Conservation (phyloP, 495 filamentous ascomycete genomes). For the Rusavskia elegans region DNA sequence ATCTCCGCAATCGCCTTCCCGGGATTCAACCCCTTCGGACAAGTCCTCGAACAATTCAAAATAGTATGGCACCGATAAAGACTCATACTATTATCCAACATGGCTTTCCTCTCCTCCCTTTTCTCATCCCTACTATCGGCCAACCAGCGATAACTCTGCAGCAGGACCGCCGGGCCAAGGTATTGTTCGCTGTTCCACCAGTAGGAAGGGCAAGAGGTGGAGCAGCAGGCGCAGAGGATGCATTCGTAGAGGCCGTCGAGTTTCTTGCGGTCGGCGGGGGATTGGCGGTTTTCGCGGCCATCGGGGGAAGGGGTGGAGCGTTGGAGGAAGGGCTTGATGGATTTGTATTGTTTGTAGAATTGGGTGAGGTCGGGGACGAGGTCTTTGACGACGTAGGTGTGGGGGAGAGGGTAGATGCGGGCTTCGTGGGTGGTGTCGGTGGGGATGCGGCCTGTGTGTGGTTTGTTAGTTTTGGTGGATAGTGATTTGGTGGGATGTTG, state of each 20-base stretch:
- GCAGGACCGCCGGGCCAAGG: constrained; percentile 85
- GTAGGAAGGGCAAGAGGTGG: constrained; percentile 93
- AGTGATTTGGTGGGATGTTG: background rate
- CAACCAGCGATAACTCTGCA: constrained; percentile 95
- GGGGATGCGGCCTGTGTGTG: constrained; percentile 69
- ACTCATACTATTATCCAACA: constrained; percentile 95
- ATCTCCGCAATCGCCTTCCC: constrained; percentile 89
- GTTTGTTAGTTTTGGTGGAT: background rate
- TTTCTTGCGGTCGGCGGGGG: constrained; percentile 79
- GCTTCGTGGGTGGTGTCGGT: constrained; percentile 61
- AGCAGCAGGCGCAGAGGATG: constrained; percentile 99
- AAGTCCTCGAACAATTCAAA: constrained; percentile 90
- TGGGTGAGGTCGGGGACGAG: constrained; percentile 91
- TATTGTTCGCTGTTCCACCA: constrained; percentile 99
- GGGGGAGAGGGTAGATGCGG: constrained; percentile 95
- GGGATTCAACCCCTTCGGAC: constrained; percentile 96
- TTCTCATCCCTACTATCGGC: constrained; percentile 83
- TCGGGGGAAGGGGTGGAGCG: constrained; percentile 15
- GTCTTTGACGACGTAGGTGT: constrained; percentile 99
- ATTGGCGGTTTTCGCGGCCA: constrained; percentile 84
- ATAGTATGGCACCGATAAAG: constrained; percentile 98
- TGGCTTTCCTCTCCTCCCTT: constrained; percentile 70
- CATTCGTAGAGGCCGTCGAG: constrained; percentile 98
- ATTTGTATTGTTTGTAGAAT: constrained; percentile 99
- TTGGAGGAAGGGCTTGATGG: constrained; percentile 67